phyloP scores from a whole-genome alignment of 1,139 yeast genomes.

The Geotrichum klebahnii region DNA sequence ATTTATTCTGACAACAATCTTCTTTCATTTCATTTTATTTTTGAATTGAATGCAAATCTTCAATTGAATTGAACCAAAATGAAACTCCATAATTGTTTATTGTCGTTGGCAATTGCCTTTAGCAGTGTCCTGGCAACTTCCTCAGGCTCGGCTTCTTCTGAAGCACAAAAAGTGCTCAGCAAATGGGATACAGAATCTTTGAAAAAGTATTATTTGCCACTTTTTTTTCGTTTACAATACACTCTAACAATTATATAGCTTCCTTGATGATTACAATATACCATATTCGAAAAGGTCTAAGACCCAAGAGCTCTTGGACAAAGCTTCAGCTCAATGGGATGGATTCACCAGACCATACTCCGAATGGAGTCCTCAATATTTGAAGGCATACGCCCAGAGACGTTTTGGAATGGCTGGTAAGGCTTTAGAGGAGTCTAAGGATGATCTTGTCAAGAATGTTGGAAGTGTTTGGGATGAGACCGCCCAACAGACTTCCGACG shows the following conservation, averaged over 20 bases:
- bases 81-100: background rate
- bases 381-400: slow-evolving; percentile 12
- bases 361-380: slow-evolving; percentile 10
- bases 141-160: background rate
- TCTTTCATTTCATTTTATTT: background rate
- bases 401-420: background rate
- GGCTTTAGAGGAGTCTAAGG: slow-evolving; percentile 29
- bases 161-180: background rate
- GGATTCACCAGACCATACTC: slow-evolving; percentile 18
- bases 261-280: slow-evolving; percentile 15
- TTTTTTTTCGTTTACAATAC: background rate
- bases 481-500: slow-evolving; percentile 44
- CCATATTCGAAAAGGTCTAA: slow-evolving; percentile 3
- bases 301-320: slow-evolving; percentile 9
- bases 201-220: slow-evolving; percentile 1
- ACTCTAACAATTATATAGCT: background rate
- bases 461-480: slow-evolving; percentile 45
- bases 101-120: background rate
- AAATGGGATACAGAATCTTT: slow-evolving; percentile 1
- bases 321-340: slow-evolving; percentile 18
- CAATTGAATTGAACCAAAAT: background rate
- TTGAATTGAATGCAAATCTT: background rate
- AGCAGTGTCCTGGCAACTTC: background rate
- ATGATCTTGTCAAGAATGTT: slow-evolving; percentile 48
- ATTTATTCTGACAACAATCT: background rate